phyloP scores from a whole-genome alignment of 306 rosid genomes.

The Vachellia pachyceras region DNA sequence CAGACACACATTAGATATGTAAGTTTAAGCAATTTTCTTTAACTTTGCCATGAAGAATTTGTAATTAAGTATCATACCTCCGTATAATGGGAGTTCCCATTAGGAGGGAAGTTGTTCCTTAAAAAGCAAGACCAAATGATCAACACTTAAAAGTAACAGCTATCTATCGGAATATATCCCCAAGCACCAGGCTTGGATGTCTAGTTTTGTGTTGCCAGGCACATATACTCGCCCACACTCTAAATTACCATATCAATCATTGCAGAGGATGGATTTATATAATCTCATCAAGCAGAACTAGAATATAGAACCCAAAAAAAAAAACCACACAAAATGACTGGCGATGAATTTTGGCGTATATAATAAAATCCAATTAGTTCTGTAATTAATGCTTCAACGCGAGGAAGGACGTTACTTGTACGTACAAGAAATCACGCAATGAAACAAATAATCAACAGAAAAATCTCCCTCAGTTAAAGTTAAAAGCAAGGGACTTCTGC shows the following conservation, averaged over 20 bases:
- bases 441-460: background rate
- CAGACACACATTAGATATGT: background rate
- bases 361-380: background rate
- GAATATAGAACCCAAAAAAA: background rate
- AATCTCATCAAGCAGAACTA: background rate
- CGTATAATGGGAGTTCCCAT: conserved; percentile 53
- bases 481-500: background rate
- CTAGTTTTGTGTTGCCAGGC: background rate
- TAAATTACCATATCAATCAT: background rate
- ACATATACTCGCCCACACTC: background rate
- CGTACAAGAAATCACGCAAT: background rate
- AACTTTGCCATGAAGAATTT: conserved; percentile 13
- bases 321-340: background rate
- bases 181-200: conserved; percentile 3
- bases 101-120: background rate
- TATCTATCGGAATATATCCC: conserved; percentile 6
- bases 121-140: background rate
- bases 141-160: conserved; percentile 22
- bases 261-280: background rate
- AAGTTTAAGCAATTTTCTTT: background rate
- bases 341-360: background rate
- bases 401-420: background rate
- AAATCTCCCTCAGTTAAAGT: conserved; percentile 5
- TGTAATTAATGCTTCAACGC: conserved; percentile 11
- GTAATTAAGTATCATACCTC: conserved; percentile 46